Evolutionary conservation across 2,329 filamentous ascomycete species (phyloP).

Genomic region (Corynespora cassiicola): DNA sequence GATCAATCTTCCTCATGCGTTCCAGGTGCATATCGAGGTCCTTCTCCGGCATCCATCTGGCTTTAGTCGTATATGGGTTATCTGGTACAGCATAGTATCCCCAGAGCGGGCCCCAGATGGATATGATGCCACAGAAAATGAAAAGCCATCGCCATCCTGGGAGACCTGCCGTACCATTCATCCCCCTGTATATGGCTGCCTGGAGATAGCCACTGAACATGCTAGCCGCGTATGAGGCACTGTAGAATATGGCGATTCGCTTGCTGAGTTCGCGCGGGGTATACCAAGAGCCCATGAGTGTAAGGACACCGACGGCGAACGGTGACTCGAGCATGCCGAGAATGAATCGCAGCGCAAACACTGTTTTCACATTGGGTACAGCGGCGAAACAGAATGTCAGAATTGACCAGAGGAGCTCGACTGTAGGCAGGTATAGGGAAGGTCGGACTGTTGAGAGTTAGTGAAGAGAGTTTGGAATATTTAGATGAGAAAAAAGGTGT

Average conservation of each 20-base stretch:
- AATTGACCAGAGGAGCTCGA: conserved; percentile 19
- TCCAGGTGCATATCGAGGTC: conserved; percentile 8
- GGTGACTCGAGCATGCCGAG: conserved; percentile 39
- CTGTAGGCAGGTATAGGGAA: conserved; percentile 17
- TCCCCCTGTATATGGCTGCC: conserved; percentile 8
- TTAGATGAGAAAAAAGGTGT: no score
- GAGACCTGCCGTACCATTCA: conserved; percentile 22
- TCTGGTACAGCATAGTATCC: conserved; percentile 40
- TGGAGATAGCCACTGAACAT: conserved; percentile 19
- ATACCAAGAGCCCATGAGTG: conserved; percentile 49
- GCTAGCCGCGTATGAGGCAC: conserved; percentile 20
- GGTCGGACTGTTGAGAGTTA: conserved; percentile 16
- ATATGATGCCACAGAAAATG: conserved; percentile 36
- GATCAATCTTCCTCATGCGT: conserved; percentile 13
- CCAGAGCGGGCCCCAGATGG: conserved; percentile 48
- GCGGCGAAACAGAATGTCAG: conserved; percentile 18
- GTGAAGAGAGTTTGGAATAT: no score
- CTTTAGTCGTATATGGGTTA: conserved; percentile 16
- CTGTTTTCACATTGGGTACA: conserved; percentile 13
- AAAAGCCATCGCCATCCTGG: conserved; percentile 25
- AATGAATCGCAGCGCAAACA: conserved; percentile 45
- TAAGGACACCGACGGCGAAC: conserved; percentile 44
- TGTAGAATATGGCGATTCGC: conserved; percentile 15
- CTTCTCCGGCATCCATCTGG: conserved; percentile 18
- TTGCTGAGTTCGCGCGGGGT: conserved; percentile 13